These are phyloP conservation scores for Nakazawaea pomicola DNA, from an alignment of 805 yeast genomes.

Conservation along the genomic window DNA sequence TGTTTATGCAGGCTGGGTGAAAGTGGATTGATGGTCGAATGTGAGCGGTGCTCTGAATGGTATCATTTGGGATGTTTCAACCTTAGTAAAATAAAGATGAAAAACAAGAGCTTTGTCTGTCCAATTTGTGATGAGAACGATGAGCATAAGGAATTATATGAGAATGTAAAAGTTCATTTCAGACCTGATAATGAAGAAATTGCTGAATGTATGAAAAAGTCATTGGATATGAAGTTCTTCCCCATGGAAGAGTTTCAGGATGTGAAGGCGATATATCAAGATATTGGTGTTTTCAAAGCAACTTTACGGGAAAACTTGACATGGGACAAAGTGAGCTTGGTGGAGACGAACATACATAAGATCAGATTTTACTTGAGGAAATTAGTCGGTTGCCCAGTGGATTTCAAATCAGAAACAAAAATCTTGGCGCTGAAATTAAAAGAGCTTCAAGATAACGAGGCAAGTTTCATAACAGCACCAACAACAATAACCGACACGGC, in stretches of 20 bases:
- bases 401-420: constrained; percentile 28
- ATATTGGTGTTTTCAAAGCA: background rate
- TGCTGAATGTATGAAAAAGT: background rate
- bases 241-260: constrained; percentile 9
- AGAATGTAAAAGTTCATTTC: constrained; percentile 9
- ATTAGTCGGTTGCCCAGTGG: constrained; percentile 37
- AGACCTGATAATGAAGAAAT: constrained; percentile 2
- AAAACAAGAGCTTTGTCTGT: constrained; percentile 40
- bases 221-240: background rate
- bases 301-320: constrained; percentile 1
- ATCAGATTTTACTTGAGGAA: constrained; percentile 42
- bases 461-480: background rate
- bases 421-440: constrained; percentile 15
- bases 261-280: constrained; percentile 1
- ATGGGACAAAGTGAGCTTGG: constrained; percentile 3
- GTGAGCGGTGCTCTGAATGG: constrained; percentile 71
- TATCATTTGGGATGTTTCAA: constrained; percentile 59
- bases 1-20: constrained; percentile 64
- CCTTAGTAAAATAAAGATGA: constrained; percentile 19
- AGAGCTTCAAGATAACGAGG: background rate
- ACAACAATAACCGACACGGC: no score
- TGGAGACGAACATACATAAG: constrained; percentile 20
- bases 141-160: constrained; percentile 14
- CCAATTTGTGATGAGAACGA: constrained; percentile 43
- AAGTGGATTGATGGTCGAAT: constrained; percentile 60